Conservation (phyloP, 371 early-diverging fungal genomes). For the Batkoa obscura region DNA sequence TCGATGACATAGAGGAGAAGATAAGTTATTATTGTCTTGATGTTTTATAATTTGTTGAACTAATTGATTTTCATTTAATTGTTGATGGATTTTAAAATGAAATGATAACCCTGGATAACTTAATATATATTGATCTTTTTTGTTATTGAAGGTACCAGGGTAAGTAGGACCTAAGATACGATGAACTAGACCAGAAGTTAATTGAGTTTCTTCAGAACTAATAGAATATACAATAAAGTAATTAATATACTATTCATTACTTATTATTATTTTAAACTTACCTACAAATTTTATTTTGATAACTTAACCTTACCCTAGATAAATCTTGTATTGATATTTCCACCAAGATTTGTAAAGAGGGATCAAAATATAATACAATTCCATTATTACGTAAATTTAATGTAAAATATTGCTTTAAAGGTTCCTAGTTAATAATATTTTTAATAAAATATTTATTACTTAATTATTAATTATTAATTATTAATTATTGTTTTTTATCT, state of each 20-base stretch:
- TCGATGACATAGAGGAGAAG: not conserved
- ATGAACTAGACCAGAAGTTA: slow-evolving; percentile 45
- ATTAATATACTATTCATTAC: not conserved
- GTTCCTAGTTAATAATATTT: not conserved
- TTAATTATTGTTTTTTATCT: not conserved
- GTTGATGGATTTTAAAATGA: not conserved
- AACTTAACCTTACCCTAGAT: slow-evolving; percentile 29
- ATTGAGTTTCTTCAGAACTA: slow-evolving; percentile 35
- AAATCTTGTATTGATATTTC: slow-evolving; percentile 43
- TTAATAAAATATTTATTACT: not conserved
- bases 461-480: not conserved
- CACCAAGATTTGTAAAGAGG: slow-evolving; percentile 30
- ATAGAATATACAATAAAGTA: not conserved
- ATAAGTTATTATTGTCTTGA: not conserved
- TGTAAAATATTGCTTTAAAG: not conserved
- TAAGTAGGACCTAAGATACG: slow-evolving; percentile 52
- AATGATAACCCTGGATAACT: not conserved
- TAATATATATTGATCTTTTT: not conserved
- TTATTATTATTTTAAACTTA: slow-evolving; percentile 9
- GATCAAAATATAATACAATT: slow-evolving; percentile 3
- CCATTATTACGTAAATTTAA: not conserved
- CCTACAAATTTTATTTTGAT: slow-evolving; percentile 43
- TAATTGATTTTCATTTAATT: not conserved
- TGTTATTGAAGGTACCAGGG: slow-evolving; percentile 24
- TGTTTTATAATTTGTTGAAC: not conserved